Evolutionary conservation across 805 yeast species (phyloP), one percentile per base, ranked within the genome.

Genomic region (Yamadazyma tumulicola): DNA sequence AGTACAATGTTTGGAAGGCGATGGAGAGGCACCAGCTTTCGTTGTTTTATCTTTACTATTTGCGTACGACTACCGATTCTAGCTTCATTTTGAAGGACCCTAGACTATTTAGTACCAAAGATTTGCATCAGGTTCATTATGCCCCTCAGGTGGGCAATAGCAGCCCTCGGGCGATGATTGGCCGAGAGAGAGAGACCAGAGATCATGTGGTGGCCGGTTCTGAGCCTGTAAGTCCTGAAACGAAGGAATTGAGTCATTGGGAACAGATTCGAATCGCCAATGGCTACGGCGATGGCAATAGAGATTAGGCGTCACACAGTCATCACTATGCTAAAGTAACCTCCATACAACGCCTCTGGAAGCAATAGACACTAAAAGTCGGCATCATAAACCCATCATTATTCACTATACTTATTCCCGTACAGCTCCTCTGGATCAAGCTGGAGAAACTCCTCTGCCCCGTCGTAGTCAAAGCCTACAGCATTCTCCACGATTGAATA

Each of bases 21-120:
- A 54, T 66, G 55, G 64, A 60, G 32, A 53, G 54, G 19, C 61
- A 54, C 30, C 65, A 58, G 25, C 52, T 64, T 5, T 55, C 64
- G 4, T 39, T 62, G 19, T 67, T 64, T 43, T 61, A 50, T 36
- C 38, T 67, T 16, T 81, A 81, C 52, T 81, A 73, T 51, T 59
- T 64, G 31, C 54, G 65, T 39, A 70, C 84, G 0, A 60, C 67
- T 24, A 63, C 64, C 12, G 73, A 80, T 45, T 77, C 81, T 0
- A 66, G 64, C 14, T 64, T 65, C 31, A 61, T 73, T 24, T 55
- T 81, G 44, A 72, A 72, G 35, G 81, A 81, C 47, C 88, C 88
- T 5, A 60, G 66, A 26, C 49, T 48, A 1, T 47, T 53, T 37
- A 56, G 60, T 2, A 52, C 48, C 12, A 39, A 48, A 21, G 39